phyloP scores from a whole-genome alignment of 805 yeast genomes.

The Candida awuae region DNA sequence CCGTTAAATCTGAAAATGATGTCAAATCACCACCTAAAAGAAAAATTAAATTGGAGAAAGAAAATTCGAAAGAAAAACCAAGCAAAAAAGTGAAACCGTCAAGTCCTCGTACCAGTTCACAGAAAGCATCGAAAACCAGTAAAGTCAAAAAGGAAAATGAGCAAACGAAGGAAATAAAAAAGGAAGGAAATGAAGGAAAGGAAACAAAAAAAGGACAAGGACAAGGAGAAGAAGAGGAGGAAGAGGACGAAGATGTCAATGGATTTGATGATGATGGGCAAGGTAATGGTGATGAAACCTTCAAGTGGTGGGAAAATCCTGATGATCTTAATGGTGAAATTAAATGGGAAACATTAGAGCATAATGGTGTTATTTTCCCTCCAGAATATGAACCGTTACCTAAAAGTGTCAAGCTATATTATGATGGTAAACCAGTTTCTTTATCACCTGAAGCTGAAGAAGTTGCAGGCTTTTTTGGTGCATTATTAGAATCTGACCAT shows the following conservation, averaged over 20 bases:
- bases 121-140: too few species aligned
- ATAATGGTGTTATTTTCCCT: slow-evolving; percentile 88
- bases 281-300: slow-evolving; percentile 43
- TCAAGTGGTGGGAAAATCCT: slow-evolving; percentile 77
- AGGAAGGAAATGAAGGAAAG: not conserved
- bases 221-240: slow-evolving; percentile 1
- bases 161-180: too few species aligned
- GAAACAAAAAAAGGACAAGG: slow-evolving; percentile 1
- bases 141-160: too few species aligned
- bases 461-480: slow-evolving; percentile 92
- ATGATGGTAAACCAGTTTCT: slow-evolving; percentile 67
- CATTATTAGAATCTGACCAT: slow-evolving; percentile 81
- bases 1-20: too few species aligned
- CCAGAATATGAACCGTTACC: slow-evolving; percentile 89
- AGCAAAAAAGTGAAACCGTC: too few species aligned
- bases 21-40: too few species aligned
- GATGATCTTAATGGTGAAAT: slow-evolving; percentile 65
- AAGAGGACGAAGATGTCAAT: slow-evolving; percentile 2
- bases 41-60: too few species aligned
- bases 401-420: slow-evolving; percentile 59
- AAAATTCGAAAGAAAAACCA: too few species aligned
- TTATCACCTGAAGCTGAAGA: slow-evolving; percentile 85
- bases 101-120: too few species aligned
- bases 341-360: slow-evolving; percentile 83
- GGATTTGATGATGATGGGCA: slow-evolving; percentile 10